A percentile compares a stretch with the other conserved stretches of the same genome.
phyloP scores from a whole-genome alignment of 2,329 filamentous ascomycete species.

The Chaetomium strumarium region DNA sequence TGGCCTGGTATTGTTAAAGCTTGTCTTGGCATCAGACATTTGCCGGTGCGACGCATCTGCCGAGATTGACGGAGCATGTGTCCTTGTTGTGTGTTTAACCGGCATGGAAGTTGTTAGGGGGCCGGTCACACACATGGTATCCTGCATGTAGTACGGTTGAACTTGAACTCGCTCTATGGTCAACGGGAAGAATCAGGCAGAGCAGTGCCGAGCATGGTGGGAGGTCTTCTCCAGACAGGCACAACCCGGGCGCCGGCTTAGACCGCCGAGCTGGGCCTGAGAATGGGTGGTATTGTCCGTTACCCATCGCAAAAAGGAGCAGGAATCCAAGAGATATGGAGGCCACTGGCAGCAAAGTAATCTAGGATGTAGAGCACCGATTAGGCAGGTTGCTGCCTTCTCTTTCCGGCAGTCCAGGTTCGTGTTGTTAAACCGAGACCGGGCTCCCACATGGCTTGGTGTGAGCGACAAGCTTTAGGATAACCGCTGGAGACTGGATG shows the following conservation, averaged over 20 bases:
- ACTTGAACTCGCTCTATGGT: background rate
- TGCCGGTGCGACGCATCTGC: constrained; percentile 12
- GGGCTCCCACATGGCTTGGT: too few species aligned
- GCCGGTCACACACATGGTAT: background rate
- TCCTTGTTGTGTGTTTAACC: constrained; percentile 7
- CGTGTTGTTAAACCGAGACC: too few species aligned
- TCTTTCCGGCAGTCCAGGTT: too few species aligned
- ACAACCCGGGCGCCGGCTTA: background rate
- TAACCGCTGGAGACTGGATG: too few species aligned
- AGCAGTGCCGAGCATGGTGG: background rate
- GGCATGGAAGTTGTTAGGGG: background rate
- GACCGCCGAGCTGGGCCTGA: constrained; percentile 1
- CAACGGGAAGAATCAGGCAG: background rate
- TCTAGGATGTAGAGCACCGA: too few species aligned
- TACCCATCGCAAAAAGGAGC: too few species aligned
- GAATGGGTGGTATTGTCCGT: too few species aligned
- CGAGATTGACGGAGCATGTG: constrained; percentile 13
- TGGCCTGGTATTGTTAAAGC: background rate
- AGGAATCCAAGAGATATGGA: too few species aligned
- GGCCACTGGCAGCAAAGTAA: too few species aligned
- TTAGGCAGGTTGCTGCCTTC: too few species aligned
- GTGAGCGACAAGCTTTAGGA: too few species aligned
- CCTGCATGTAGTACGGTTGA: background rate
- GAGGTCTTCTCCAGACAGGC: too few species aligned
- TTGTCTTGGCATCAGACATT: constrained; percentile 9